Base-by-base conservation (phyloP, 2,329 filamentous ascomycete species). In the Colletotrichum endophyticum region DNA sequence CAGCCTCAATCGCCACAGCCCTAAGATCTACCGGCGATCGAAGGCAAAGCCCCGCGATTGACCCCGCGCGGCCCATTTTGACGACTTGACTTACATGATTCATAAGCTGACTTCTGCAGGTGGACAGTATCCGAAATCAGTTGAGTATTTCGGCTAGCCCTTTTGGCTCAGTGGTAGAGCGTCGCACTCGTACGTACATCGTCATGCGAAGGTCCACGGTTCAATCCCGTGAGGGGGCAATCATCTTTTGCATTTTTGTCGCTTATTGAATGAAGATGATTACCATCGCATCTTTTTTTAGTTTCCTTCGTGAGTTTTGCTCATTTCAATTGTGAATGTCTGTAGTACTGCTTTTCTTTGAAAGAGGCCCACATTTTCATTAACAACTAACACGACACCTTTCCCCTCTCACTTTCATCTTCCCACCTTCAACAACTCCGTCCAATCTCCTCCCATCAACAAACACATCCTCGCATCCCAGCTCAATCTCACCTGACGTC, bases 111-210 rank as follows among this genome's bases (percentile, higher is more conserved):
- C 15, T 25, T 28, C 27, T 30, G n/a, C n/a, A n/a, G n/a, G n/a
- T n/a, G n/a, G n/a, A n/a, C n/a, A n/a, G n/a, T n/a, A n/a, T n/a
- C 28, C 28, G 27, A 30, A 25, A n/a, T 8, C 5, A 2, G 9
- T 22, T n/a, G 57, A n/a, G 2, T 4, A 0, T 39, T 16, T 28
- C 22, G 8, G 28, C 62, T 6, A 11, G 73, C 73, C 73, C 73
- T 56, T 76, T 76, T 76, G 66, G 74, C 74, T 76, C 74, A 76
- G 74, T 76, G 74, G 74, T 76, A 76, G 74, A 76, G 74, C 74
- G 74, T 76, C 74, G 70, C 74, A 76, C 74, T 76, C 74, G 74
- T 76, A 76, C 30, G 27, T 5, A 7, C 11, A 15, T 64, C 25
- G 19, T 19, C 12, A 76, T 76, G 74, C 70, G 74, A 76, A 76